Conservation (phyloP, 768 basidiomycete species). For the Auricularia heimuer region DNA sequence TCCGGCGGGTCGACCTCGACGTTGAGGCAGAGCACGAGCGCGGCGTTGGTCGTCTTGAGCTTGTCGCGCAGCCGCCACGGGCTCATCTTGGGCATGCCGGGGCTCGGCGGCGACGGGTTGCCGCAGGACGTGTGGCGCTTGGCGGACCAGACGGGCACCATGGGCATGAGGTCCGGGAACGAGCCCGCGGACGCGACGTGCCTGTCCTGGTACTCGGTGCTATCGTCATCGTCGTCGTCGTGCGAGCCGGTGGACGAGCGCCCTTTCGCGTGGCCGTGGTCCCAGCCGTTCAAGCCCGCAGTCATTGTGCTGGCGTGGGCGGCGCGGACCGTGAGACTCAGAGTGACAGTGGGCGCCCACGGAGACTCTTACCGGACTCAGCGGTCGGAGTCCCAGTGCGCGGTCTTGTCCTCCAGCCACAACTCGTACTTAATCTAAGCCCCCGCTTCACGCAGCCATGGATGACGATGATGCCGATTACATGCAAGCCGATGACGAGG, state of each 20-base stretch:
- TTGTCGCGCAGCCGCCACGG: constrained; percentile 82
- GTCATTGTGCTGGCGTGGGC: background rate
- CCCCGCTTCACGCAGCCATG: constrained; percentile 32
- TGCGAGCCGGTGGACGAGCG: background rate
- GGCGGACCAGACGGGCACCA: constrained; percentile 12
- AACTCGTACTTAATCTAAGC: background rate
- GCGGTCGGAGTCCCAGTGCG: too few species aligned
- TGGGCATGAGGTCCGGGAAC: constrained; percentile 11
- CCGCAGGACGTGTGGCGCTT: constrained; percentile 89
- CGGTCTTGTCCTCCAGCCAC: background rate
- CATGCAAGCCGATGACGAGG: constrained; percentile 79
- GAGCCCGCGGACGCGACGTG: constrained; percentile 9
- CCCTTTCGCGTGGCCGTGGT: background rate
- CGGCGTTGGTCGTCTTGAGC: constrained; percentile 84
- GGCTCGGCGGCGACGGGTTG: constrained; percentile 64
- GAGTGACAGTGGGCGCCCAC: background rate
- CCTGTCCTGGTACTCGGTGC: background rate
- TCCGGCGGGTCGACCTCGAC: constrained; percentile 98
- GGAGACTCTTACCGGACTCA: background rate
- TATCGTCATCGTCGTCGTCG: background rate
- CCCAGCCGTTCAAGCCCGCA: background rate
- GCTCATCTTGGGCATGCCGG: constrained; percentile 53
- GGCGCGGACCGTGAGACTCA: background rate
- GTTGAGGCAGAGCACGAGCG: constrained; percentile 85
- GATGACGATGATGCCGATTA: constrained; percentile 93